A percentile compares a stretch with the other conserved stretches of the same genome.
Conservation (phyloP, 805 yeast genomes). For the Wickerhamiella spandovensis region DNA sequence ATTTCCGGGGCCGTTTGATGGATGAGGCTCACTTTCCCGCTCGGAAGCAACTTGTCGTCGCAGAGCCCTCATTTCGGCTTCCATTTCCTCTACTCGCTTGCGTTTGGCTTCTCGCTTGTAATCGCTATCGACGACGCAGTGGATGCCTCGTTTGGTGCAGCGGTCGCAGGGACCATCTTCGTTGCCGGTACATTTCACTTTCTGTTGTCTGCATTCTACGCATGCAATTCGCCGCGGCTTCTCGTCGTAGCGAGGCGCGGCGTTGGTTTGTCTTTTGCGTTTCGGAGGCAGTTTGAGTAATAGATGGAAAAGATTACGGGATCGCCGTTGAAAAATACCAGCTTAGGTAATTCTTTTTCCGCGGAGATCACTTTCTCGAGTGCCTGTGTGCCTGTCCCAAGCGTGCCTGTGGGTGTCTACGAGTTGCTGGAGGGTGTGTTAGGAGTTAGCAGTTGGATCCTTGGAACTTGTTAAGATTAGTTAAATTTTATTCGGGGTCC, state of each 20-base stretch:
- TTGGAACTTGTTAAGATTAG: too few relatives aligned
- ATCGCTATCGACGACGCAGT: conserved; percentile 63
- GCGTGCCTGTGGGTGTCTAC: too few relatives aligned
- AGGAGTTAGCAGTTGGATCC: too few relatives aligned
- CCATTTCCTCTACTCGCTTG: conserved; percentile 36
- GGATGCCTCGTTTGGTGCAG: conserved; percentile 55
- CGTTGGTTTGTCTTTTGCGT: background rate
- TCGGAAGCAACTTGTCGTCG: conserved; percentile 27
- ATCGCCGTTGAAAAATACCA: background rate
- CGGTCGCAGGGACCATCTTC: conserved; percentile 64
- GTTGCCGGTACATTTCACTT: conserved; percentile 30
- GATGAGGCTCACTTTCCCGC: background rate
- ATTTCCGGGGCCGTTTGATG: background rate
- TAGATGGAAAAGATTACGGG: background rate
- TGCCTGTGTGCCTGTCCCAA: too few relatives aligned
- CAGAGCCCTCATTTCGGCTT: conserved; percentile 60
- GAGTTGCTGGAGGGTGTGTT: too few relatives aligned
- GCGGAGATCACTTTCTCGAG: too few relatives aligned
- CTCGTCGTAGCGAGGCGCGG: background rate
- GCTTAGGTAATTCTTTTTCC: background rate
- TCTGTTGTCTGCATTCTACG: conserved; percentile 92
- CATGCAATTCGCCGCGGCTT: conserved; percentile 40
- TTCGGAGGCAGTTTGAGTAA: background rate
- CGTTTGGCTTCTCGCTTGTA: conserved; percentile 85
- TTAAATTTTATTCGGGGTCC: too few relatives aligned